Conservation (phyloP, 1,284 basidiomycete genomes). For the Trichosporon asahii region DNA sequence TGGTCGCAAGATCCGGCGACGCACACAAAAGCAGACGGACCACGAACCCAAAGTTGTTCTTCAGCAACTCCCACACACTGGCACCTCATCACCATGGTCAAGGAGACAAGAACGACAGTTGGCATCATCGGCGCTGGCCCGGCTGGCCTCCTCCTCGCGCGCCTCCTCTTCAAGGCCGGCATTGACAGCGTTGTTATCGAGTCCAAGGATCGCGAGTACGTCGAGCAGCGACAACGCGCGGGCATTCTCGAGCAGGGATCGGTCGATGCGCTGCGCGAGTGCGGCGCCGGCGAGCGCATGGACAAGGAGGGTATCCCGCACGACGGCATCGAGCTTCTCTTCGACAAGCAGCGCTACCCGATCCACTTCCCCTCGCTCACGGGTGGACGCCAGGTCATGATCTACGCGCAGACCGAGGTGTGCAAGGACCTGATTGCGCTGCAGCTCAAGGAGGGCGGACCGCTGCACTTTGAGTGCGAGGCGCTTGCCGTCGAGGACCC, state of each 20-base stretch:
- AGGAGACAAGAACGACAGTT: slow-evolving; percentile 23
- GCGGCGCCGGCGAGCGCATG: slow-evolving; percentile 22
- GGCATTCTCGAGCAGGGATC: slow-evolving; percentile 27
- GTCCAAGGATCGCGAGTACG: slow-evolving; percentile 28
- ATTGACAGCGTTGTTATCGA: slow-evolving; percentile 24
- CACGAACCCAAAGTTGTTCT: neutral
- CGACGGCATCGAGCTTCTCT: slow-evolving; percentile 27
- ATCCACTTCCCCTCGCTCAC: slow-evolving; percentile 24
- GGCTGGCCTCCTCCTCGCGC: slow-evolving; percentile 24
- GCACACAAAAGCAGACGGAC: slow-evolving; percentile 7
- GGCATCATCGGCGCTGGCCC: slow-evolving; percentile 27
- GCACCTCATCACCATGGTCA: neutral
- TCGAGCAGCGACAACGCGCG: slow-evolving; percentile 28
- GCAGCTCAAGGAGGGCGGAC: slow-evolving; percentile 24
- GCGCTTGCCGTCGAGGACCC: slow-evolving; percentile 19
- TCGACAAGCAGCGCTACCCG: slow-evolving; percentile 22
- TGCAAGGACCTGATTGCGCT: slow-evolving; percentile 28
- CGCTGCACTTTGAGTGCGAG: slow-evolving; percentile 20
- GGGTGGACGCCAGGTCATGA: slow-evolving; percentile 24
- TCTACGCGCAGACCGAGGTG: slow-evolving; percentile 29
- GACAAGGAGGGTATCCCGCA: slow-evolving; percentile 27
- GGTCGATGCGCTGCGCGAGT: slow-evolving; percentile 23
- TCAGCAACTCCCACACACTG: neutral
- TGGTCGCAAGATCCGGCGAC: neutral
- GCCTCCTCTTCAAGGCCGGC: slow-evolving; percentile 19